Evolutionary conservation across 1,139 yeast genomes (phyloP), one percentile per base, ranked within the genome.

Genomic region (Protomyces gravidus): DNA sequence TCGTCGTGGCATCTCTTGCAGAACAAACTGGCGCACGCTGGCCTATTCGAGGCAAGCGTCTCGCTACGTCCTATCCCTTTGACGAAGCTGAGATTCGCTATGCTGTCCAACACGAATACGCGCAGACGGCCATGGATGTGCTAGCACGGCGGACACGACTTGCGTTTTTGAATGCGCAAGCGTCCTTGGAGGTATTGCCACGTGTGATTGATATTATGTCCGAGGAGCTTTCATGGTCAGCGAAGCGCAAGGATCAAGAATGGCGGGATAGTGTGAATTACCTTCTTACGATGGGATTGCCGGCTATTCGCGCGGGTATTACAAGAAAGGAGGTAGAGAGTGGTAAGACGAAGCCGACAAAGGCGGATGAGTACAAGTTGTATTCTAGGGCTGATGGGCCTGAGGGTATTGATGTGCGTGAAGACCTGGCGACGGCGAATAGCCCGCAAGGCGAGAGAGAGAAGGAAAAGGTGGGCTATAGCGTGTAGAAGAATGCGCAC

Each of bases 121-220:
- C 89, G 52, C 80, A 95, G 74, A 86, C 92, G 11, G 95, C 96
- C 55, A 75, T 85, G 62, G 97, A 90, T 73, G 89, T 90, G 78
- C 78, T 90, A 65, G 89, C 95, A 61, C 85, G 97, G 77, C 85
- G 97, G 78, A 85, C 95, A 60, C 84, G 97, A 74, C 82, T 89
- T 71, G 96, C 96, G 1, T 90, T 89, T 77, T 78, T 90, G 71
- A 90, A 90, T 74, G 89, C 95, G 50, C 83, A 83, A 72, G 92
- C 87, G 67, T 96, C 97, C 28, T 75, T 84, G 65, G 78, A 76
- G 62, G 88, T 95, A 11, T 84, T 90, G 60, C 95, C 89, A 64
- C 86, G 86, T 63, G 95, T 90, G 50, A 89, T 88, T 61, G 87
- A 86, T 67, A 79, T 89, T 64, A 86, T 90, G 95, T 88, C 83